Evolutionary conservation across 192 early-diverging fungal genomes (phyloP).

Genomic region (Cetraspora pellucida): DNA sequence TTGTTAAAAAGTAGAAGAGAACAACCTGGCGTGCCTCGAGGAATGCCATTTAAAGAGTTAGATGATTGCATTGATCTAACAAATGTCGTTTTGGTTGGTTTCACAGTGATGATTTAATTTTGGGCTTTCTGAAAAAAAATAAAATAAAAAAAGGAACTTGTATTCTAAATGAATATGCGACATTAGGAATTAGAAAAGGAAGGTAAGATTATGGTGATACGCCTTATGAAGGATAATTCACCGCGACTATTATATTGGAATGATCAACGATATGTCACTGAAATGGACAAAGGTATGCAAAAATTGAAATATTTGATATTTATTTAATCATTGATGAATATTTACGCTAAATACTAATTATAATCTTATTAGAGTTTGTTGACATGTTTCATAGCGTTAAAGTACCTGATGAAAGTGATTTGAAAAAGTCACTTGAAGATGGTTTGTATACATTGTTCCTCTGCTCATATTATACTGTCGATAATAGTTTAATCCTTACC

Average conservation of each 20-base stretch:
- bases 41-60: slow-evolving; percentile 75
- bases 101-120: neutral
- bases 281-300: slow-evolving; percentile 54
- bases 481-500: neutral
- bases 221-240: slow-evolving; percentile 62
- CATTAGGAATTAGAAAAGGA: slow-evolving; percentile 56
- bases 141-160: neutral
- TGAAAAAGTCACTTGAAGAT: slow-evolving; percentile 68
- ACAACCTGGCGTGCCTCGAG: slow-evolving; percentile 59
- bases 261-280: slow-evolving; percentile 52
- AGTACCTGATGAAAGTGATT: slow-evolving; percentile 73
- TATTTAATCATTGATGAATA: neutral
- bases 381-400: slow-evolving; percentile 67
- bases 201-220: slow-evolving; percentile 63
- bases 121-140: neutral
- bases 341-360: neutral
- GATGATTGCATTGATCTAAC: slow-evolving; percentile 68
- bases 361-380: slow-evolving; percentile 64
- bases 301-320: neutral
- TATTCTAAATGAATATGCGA: neutral
- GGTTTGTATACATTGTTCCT: slow-evolving; percentile 33
- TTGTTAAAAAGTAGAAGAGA: slow-evolving; percentile 59
- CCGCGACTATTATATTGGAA: slow-evolving; percentile 75
- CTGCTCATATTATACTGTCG: neutral
- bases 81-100: slow-evolving; percentile 39